Conservation (phyloP, 768 basidiomycete genomes). For the Piloderma croceum region DNA sequence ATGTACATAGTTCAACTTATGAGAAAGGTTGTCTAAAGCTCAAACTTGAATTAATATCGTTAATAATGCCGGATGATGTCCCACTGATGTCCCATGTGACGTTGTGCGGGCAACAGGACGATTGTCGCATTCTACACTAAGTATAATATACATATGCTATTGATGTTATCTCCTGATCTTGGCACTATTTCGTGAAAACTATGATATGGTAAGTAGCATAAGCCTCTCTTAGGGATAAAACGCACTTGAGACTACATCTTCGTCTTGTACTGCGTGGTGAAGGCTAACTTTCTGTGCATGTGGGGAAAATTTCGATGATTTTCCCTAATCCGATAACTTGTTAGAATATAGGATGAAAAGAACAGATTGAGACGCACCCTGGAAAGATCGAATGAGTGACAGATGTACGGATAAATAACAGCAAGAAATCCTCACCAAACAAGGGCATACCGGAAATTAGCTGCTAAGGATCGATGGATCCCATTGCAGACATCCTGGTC, state of each 20-base stretch:
- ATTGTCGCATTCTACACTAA: no score
- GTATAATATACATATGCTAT: no score
- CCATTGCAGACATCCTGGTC: constrained; percentile 81
- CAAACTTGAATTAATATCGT: no score
- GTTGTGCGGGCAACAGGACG: no score
- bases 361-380: no score
- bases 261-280: constrained; percentile 76
- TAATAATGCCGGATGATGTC: no score
- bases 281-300: constrained; percentile 93
- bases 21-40: no score
- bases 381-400: no score
- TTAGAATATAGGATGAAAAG: no score
- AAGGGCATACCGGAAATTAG: constrained; percentile 91
- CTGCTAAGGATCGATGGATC: constrained; percentile 82
- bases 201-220: not conserved
- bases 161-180: no score
- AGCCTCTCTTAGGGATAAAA: constrained; percentile 14
- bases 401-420: not conserved
- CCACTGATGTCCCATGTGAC: no score
- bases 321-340: constrained; percentile 52
- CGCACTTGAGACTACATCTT: constrained; percentile 86
- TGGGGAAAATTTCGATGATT: constrained; percentile 89
- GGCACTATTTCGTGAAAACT: constrained; percentile 31
- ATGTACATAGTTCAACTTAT: no score
- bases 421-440: constrained; percentile 62